These are phyloP conservation scores for Rhodotorula babjevae DNA, from an alignment of 768 basidiomycete species.

Conservation along the genomic window DNA sequence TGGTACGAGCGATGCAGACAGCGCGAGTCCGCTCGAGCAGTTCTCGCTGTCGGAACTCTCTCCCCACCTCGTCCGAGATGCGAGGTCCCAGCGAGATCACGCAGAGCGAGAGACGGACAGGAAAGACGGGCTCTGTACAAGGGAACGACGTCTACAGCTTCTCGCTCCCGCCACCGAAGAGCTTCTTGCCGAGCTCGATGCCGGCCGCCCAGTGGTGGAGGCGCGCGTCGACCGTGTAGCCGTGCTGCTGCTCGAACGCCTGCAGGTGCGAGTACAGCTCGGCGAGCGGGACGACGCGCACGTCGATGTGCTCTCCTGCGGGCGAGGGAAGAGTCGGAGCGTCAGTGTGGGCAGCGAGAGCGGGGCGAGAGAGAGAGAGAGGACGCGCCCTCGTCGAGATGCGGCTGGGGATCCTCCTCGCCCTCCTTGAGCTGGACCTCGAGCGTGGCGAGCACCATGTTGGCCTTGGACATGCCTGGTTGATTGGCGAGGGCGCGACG, in stretches of 20 bases:
- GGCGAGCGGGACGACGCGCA: conserved; percentile 63
- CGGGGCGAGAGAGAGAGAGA: too few relatives aligned
- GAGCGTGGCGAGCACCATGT: conserved; percentile 79
- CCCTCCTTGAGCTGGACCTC: conserved; percentile 54
- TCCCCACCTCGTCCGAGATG: too few relatives aligned
- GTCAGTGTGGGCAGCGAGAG: not conserved
- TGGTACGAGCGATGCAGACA: too few relatives aligned
- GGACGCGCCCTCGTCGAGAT: conserved; percentile 56
- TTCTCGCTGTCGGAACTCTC: too few relatives aligned
- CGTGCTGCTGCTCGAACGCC: conserved; percentile 50
- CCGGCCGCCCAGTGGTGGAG: conserved; percentile 63
- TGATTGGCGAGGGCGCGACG: not conserved
- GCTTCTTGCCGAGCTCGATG: conserved; percentile 18
- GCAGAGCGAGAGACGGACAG: too few relatives aligned
- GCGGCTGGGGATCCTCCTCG: conserved; percentile 57
- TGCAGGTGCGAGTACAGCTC: conserved; percentile 62
- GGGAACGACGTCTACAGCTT: not conserved
- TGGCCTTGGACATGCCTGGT: conserved; percentile 86
- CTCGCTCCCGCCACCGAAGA: not conserved
- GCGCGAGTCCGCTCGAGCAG: not conserved
- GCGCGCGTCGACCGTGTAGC: conserved; percentile 47
- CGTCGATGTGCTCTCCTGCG: conserved; percentile 74
- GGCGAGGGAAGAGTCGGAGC: not conserved
- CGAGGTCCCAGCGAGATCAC: too few relatives aligned
- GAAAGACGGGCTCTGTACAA: too few relatives aligned